Evolutionary conservation across 768 basidiomycete species (phyloP).

Genomic region (Russula compacta): DNA sequence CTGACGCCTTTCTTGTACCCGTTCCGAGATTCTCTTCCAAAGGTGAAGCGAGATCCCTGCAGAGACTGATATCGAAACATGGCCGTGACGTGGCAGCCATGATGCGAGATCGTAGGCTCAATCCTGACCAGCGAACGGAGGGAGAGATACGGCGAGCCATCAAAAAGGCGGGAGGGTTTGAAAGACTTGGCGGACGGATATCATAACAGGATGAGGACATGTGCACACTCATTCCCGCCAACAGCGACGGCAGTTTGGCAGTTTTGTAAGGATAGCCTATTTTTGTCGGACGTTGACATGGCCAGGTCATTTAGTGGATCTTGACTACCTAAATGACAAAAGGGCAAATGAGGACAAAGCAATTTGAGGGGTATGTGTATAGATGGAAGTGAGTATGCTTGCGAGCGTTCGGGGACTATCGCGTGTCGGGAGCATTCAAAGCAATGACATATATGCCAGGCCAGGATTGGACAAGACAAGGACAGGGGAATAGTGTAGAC

Average conservation of each 20-base stretch:
- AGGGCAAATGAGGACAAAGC: slow-evolving; percentile 4
- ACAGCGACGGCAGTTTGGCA: slow-evolving; percentile 2
- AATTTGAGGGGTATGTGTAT: slow-evolving; percentile 5
- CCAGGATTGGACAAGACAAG: slow-evolving; percentile 5
- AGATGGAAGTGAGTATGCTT: neutral
- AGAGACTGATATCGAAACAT: slow-evolving; percentile 56
- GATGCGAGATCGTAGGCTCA: slow-evolving; percentile 71
- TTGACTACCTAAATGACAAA: slow-evolving; percentile 7
- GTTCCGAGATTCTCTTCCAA: slow-evolving; percentile 49
- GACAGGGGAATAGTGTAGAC: neutral
- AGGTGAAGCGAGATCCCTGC: slow-evolving; percentile 61
- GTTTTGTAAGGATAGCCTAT: slow-evolving; percentile 17
- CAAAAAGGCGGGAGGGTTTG: slow-evolving; percentile 43
- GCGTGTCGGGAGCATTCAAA: slow-evolving; percentile 7
- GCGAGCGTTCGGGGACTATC: neutral
- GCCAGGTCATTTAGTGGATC: neutral
- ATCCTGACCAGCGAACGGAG: slow-evolving; percentile 75
- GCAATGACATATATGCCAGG: neutral
- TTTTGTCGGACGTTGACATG: slow-evolving; percentile 4
- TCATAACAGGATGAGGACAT: neutral
- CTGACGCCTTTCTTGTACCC: neutral
- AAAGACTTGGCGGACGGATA: slow-evolving; percentile 19
- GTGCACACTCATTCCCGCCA: slow-evolving; percentile 3
- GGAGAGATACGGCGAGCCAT: slow-evolving; percentile 67
- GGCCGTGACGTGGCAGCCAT: slow-evolving; percentile 66